phyloP scores from a whole-genome alignment of 169 alveolate genomes.

The Amoebophrya sp. region DNA sequence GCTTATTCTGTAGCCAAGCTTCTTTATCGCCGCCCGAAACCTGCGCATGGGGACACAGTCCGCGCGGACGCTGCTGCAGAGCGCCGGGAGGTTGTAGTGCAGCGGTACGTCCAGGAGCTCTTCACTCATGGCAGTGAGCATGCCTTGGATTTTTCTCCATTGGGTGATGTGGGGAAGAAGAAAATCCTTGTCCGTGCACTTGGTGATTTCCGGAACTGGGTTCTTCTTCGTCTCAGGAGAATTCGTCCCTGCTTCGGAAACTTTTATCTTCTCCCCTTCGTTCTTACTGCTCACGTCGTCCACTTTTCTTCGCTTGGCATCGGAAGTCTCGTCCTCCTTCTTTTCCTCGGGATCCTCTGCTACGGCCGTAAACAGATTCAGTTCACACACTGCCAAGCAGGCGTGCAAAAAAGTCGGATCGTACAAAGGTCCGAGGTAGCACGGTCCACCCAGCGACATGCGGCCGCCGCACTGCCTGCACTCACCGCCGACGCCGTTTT shows the following conservation, averaged over 20 bases:
- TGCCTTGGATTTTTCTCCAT: conserved; percentile 38
- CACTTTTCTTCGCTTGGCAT: neutral
- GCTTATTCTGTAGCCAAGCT: conserved; percentile 62
- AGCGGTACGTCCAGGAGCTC: conserved; percentile 58
- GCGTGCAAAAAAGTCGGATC: conserved; percentile 50
- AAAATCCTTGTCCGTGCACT: too few species aligned
- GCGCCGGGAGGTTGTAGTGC: conserved; percentile 58
- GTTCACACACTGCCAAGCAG: neutral
- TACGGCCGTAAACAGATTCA: too few species aligned
- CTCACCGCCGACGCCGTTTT: conserved; percentile 32
- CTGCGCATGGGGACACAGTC: conserved; percentile 3
- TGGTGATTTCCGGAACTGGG: too few species aligned
- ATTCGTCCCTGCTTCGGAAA: neutral
- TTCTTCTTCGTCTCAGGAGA: neutral
- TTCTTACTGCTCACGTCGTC: neutral
- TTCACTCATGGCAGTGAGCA: conserved; percentile 51
- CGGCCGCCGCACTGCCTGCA: conserved; percentile 49
- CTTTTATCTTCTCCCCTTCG: neutral
- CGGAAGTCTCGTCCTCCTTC: neutral
- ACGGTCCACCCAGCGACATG: conserved; percentile 59
- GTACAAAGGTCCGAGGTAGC: conserved; percentile 58
- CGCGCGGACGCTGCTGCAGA: conserved; percentile 42
- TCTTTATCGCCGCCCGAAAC: conserved; percentile 59
- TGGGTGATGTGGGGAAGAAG: conserved; percentile 49
- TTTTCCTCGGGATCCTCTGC: too few species aligned